These are phyloP conservation scores for Penicillium occitanis DNA, from an alignment of 2,329 filamentous ascomycete genomes.

Conservation along the genomic window DNA sequence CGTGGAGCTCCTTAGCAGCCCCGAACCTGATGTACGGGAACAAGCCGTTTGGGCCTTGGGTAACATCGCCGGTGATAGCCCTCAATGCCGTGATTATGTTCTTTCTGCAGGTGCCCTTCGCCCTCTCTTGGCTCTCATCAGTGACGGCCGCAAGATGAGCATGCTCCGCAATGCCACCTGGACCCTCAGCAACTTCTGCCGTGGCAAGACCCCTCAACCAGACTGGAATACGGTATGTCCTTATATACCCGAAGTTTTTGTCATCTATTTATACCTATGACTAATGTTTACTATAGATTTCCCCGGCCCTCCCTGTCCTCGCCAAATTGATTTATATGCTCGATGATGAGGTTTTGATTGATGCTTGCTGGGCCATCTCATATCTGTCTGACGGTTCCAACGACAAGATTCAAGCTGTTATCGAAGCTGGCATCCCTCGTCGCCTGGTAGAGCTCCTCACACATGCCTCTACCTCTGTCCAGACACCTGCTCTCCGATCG, in stretches of 20 bases:
- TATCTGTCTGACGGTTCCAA: constrained; percentile 98
- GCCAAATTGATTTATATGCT: constrained; percentile 98
- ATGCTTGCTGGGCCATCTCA: constrained; percentile 99
- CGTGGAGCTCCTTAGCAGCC: constrained; percentile 90
- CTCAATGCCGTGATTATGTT: constrained; percentile 95
- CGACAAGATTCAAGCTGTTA: constrained; percentile 98
- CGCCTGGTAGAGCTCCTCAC: constrained; percentile 95
- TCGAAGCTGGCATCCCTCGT: constrained; percentile 95
- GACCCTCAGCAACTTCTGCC: constrained; percentile 99
- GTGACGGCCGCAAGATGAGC: constrained; percentile 97
- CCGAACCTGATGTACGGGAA: constrained; percentile 95
- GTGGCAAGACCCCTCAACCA: constrained; percentile 97
- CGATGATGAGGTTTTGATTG: constrained; percentile 96
- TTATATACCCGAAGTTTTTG: background rate
- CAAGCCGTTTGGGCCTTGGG: constrained; percentile 98
- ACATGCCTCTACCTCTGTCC: constrained; percentile 96
- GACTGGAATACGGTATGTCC: constrained; percentile 89
- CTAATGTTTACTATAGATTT: constrained; percentile 61
- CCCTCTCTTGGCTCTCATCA: constrained; percentile 83
- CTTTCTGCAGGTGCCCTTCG: constrained; percentile 86
- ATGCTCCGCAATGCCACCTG: constrained; percentile 99
- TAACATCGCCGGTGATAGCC: constrained; percentile 98
- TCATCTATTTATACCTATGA: background rate
- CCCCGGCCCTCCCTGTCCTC: constrained; percentile 89
- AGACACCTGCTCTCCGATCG: constrained; percentile 93